Base-by-base conservation (phyloP, 2,329 filamentous ascomycete species). In the Macroventuria anomochaeta region DNA sequence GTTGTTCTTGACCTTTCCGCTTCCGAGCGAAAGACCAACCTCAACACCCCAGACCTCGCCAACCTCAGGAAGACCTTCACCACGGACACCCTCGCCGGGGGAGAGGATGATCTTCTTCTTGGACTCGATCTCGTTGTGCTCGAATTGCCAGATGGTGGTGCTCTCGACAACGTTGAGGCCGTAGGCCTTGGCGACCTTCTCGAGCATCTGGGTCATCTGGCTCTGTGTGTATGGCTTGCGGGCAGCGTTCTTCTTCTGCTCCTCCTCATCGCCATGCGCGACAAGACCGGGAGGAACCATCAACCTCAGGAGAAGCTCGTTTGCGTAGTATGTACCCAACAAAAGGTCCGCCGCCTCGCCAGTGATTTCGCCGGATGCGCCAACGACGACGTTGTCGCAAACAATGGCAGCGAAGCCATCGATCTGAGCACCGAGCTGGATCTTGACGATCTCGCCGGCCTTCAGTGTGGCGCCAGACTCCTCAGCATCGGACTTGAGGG, bases 1-100 rank as follows among this genome's bases (percentile, higher is more conserved):
- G 57, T 96, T 82, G 65, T 83, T 88, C 88, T 97, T 99, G 77
- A 96, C 89, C 83, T 99, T 99, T 75, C 95, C 95, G 58, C 86
- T 88, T 62, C 93, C 93, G 68, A 95, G 81, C 77, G 90, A 95
- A 73, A 99, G 86, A 66, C 93, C 93, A 74, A 97, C 87, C 83
- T 99, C 95, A 49, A 99, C 91, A 77, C 95, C 95, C 95, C 95
- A 99, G 57, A 96, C 93, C 75, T 99, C 95, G 64, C 91, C 89
- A 52, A 96, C 80, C 71, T 96, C 93, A 53, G 95, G 90, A 53
- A 86, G 77, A 71, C 95, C 95, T 58, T 99, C 95, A 52, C 93
- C 93, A 81, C 92, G 96, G 73, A 89, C 87, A 62, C 91, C 91
- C 70, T 97, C 92, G 44, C 87, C 85, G 28, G 92, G 90, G 20